Evolutionary conservation across 345 rosid genomes (phyloP), one percentile per base, ranked within the genome.

Genomic region (Linum tenue): DNA sequence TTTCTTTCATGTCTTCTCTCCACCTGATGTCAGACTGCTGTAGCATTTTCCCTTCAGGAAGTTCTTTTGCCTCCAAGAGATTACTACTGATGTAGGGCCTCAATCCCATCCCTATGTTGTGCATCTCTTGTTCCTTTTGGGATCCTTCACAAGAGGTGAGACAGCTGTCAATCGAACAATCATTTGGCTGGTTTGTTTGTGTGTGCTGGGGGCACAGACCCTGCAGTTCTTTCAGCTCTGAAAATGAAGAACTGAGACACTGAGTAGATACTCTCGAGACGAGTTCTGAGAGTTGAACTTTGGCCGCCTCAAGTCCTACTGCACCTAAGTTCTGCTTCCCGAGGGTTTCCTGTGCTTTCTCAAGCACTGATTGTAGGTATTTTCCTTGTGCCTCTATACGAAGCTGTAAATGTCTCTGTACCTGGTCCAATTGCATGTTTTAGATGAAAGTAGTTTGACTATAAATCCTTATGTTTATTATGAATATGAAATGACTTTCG

Each of bases 81-180:
- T 74, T 41, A 40, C 65, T 79, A 17, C 80, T 71, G 41, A 62
- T 60, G 43, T 81, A 86, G 39, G 84, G 80, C 74, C 91, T 81
- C 68, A 85, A 60, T 53, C 82, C 78, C 40, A 82, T 39, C 55
- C 87, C 84, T 41, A 74, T 80, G 41, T 85, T 81, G 72, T 77
- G 80, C 51, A 77, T 82, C 71, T 91, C 84, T 56, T 80, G 85
- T 7, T 79, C 85, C 73, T 85, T 92, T 7, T 83, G 91, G 16
- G 84, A 75, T 31, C 80, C 94, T 77, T 86, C 91, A 12, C 87
- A 84, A 37, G 96, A 83, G 15, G 97, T 92, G 63, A 92, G 70
- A 80, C 92, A 87, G 78, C 94, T 90, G 68, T 92, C 96, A 51
- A 87, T 76, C 5, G 96, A 92, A 59, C 97, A 85, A 77, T 89